These are phyloP conservation scores for Cynara cardunculus DNA, from an alignment of 129 eudicot genomes.

Conservation along the genomic window DNA sequence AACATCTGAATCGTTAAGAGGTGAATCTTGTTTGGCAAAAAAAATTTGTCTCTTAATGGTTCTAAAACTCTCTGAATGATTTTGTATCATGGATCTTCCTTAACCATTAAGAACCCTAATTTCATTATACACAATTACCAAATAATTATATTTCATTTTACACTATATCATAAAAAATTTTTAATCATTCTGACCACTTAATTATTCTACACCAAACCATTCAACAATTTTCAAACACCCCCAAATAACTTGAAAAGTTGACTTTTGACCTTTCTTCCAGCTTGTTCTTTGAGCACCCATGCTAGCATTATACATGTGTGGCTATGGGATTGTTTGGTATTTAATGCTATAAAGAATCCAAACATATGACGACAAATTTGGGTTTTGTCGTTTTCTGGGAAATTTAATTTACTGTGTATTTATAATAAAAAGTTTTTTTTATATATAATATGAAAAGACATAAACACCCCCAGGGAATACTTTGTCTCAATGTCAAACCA, in stretches of 20 bases:
- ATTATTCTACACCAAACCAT: too few species aligned
- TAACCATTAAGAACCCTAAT: too few species aligned
- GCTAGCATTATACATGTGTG: slow-evolving; percentile 22
- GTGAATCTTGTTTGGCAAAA: too few species aligned
- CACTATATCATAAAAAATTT: too few species aligned
- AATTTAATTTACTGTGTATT: neutral
- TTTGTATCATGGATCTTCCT: too few species aligned
- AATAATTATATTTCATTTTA: too few species aligned
- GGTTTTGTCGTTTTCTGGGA: slow-evolving; percentile 29
- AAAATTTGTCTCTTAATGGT: too few species aligned
- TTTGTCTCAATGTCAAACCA: neutral
- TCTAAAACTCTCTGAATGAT: too few species aligned
- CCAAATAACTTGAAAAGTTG: slow-evolving; percentile 14
- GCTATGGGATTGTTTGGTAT: slow-evolving; percentile 12
- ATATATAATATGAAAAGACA: neutral
- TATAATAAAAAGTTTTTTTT: neutral
- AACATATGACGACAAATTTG: slow-evolving; percentile 3
- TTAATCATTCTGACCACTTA: too few species aligned
- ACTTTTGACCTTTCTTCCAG: slow-evolving; percentile 26
- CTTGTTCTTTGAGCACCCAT: slow-evolving; percentile 24
- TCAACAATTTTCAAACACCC: too few species aligned
- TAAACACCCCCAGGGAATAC: neutral
- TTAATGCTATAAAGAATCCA: slow-evolving; percentile 22
- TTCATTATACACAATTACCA: too few species aligned
- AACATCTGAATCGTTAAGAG: too few species aligned